A percentile compares a stretch with the other conserved stretches of the same genome.
phyloP scores from a whole-genome alignment of 2,329 filamentous ascomycete genomes.

The Rugonectria rugulosa region DNA sequence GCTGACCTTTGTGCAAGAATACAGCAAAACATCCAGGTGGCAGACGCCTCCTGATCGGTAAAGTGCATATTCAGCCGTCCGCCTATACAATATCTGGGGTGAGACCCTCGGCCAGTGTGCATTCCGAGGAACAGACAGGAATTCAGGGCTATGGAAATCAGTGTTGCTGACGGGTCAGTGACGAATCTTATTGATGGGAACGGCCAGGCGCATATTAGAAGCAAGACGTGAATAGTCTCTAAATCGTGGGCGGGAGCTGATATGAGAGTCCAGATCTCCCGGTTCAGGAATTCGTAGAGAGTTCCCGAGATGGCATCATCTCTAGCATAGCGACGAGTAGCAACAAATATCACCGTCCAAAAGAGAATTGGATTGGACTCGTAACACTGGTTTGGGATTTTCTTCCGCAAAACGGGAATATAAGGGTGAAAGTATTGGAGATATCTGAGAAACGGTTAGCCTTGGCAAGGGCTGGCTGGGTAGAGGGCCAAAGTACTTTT shows the following conservation, averaged over 20 bases:
- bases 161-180: conserved; percentile 57
- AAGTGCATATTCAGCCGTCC: conserved; percentile 51
- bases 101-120: conserved; percentile 60
- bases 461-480: neutral
- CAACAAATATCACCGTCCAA: conserved; percentile 61
- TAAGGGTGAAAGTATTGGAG: conserved; percentile 61
- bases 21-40: conserved; percentile 62
- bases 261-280: conserved; percentile 55
- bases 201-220: conserved; percentile 61
- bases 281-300: conserved; percentile 55
- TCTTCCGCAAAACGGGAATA: conserved; percentile 58
- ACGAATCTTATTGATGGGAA: conserved; percentile 60
- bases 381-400: conserved; percentile 60
- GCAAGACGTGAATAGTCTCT: conserved; percentile 59
- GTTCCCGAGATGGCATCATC: conserved; percentile 52
- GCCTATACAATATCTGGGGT: conserved; percentile 57
- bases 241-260: conserved; percentile 53
- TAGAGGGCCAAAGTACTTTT: conserved; percentile 51
- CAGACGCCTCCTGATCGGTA: conserved; percentile 60
- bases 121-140: conserved; percentile 58
- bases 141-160: conserved; percentile 56
- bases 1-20: conserved; percentile 58
- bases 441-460: conserved; percentile 47
- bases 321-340: conserved; percentile 57
- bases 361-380: conserved; percentile 58